Conservation (phyloP, 805 yeast genomes). For the Yamadazyma kitorensis region DNA sequence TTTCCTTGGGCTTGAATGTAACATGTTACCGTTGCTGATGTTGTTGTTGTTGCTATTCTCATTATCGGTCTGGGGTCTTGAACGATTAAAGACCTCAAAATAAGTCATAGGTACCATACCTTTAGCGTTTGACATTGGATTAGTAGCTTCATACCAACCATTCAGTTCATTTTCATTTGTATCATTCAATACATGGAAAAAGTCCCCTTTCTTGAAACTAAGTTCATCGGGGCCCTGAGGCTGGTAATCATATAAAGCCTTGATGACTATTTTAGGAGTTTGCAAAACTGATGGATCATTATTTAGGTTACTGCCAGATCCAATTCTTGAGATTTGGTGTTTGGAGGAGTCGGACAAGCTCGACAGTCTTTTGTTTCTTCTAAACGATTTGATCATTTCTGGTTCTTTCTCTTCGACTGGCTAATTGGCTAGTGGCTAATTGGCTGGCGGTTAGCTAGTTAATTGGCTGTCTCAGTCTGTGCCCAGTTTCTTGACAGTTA, state of each 20-base stretch:
- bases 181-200: slow-evolving; percentile 64
- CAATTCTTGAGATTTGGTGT: slow-evolving; percentile 30
- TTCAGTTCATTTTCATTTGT: slow-evolving; percentile 28
- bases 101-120: slow-evolving; percentile 88
- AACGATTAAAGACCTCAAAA: slow-evolving; percentile 74
- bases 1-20: neutral
- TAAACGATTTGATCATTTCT: slow-evolving; percentile 42
- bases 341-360: slow-evolving; percentile 27
- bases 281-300: slow-evolving; percentile 22
- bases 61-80: slow-evolving; percentile 36
- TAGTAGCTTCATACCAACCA: slow-evolving; percentile 84
- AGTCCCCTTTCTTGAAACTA: slow-evolving; percentile 77
- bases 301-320: slow-evolving; percentile 17
- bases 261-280: slow-evolving; percentile 80
- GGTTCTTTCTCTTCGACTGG: too few relatives aligned
- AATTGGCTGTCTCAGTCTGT: too few relatives aligned
- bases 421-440: too few relatives aligned
- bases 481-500: too few relatives aligned
- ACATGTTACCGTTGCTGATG: neutral
- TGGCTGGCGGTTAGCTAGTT: too few relatives aligned
- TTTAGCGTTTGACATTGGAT: slow-evolving; percentile 70
- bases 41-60: neutral
- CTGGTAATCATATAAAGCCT: slow-evolving; percentile 72
- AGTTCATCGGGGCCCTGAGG: slow-evolving; percentile 83
- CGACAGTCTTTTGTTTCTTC: slow-evolving; percentile 40